Base-by-base conservation (phyloP, 148 eudicot species). In the Spergularia bocconei region DNA sequence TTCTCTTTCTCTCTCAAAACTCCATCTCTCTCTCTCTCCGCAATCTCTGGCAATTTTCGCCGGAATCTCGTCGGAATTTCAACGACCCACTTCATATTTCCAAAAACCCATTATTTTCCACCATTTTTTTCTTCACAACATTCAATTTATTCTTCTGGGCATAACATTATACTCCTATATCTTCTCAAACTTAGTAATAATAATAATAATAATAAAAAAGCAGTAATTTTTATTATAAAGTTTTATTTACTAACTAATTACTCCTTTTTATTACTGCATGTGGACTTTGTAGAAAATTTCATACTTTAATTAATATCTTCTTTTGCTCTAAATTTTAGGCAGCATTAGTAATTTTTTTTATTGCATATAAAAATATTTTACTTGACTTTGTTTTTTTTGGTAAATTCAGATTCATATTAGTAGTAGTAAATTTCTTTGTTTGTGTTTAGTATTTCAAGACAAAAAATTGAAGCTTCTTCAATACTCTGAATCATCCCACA, bases 41-140 rank as follows among this genome's bases (percentile, higher is more conserved):
- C 81, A 3, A 61, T 79, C 62, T 33, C 81, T 82, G 82, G 78
- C 79, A 36, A 4, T 0, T 4, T 20, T 81, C 69, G 53, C 81
- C 79, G 78, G 82, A 72, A 73, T 77, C 74, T 76, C 57, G 73
- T 71, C 86, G 47, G 76, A 63, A 65, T 59, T 6, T 48, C 73
- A 21, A 39, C 44, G 51, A 59, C 74, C 61, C 79, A n/a, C 33
- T 8, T 58, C 8, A 11, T 11, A 17, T 69, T 20, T 69, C 13
- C 61, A 36, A 53, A 62, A 77, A 19, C 79, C 74, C 74, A 60
- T 69, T 65, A 53, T 15, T 47, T 25, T 51, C 54, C 70, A 11
- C 15, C 70, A 56, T 38, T 67, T 68, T 66, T 44, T 56, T 19
- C 29, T 54, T 23, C 52, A 55, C 10, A 54, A 17, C 50, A 57